Base-by-base conservation (phyloP, 1,284 basidiomycete species). In the Porogramme epimiltina region DNA sequence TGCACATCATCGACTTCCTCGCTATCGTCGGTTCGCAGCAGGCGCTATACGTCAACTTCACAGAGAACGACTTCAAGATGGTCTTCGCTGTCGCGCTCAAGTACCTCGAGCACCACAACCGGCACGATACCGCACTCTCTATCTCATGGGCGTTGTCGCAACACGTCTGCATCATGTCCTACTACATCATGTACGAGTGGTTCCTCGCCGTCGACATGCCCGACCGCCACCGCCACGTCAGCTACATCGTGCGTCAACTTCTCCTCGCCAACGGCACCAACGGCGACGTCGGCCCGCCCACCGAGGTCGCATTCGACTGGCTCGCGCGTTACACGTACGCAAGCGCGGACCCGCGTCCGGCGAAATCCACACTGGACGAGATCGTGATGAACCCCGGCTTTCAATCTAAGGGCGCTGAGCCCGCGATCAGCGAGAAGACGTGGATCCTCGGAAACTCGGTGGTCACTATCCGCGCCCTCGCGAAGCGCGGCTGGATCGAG, bases 261-360 rank as follows among this genome's bases (percentile, higher is more conserved):
- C 76, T 96, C 13, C 79, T 95, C 39, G 95, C 94, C 11, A 95
- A 96, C 70, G 90, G 28, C 55, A 87, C 84, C 20, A 83, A 84
- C 45, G 73, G 76, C 3, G 76, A 83, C 37, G 76, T 97, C 2
- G 95, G 98, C 66, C 93, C 93, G 60, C 88, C 91, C 42, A 94
- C 94, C 0, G 93, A 98, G 69, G 95, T 98, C 20, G 97, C 94
- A 68, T 96, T 99, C 65, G 97, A 99, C 70, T 99, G 96, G 91
- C 79, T 99, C 6, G 91, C 94, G 18, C 82, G 97, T 16, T 98
- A 97, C 68, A 91, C 96, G 0, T 98, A 96, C 65, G 93, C 90
- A 20, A 95, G 91, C 61, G 94, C 94, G 13, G 94, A 98, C 65
- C 93, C 96, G 0, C 85, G 92, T 45, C 94, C 95, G 1, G 85